phyloP scores from a whole-genome alignment of 768 basidiomycete genomes.

The Pulveroboletus sp. region DNA sequence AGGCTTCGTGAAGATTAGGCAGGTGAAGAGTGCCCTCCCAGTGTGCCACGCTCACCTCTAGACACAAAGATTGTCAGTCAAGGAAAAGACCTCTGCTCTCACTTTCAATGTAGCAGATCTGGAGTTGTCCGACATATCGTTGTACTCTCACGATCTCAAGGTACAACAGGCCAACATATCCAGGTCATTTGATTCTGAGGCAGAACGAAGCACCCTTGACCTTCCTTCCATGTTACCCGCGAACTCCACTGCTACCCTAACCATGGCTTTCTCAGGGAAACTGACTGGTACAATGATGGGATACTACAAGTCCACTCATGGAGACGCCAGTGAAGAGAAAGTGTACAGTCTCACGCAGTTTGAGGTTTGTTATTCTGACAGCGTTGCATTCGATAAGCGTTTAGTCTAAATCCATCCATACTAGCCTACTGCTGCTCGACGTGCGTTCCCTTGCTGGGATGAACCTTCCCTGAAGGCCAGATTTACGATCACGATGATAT shows the following conservation, averaged over 20 bases:
- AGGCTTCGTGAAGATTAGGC: slow-evolving; percentile 75
- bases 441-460: slow-evolving; percentile 89
- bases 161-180: slow-evolving; percentile 43
- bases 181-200: slow-evolving; percentile 53
- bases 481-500: slow-evolving; percentile 73
- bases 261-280: slow-evolving; percentile 64
- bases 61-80: slow-evolving; percentile 57
- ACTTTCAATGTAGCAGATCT: slow-evolving; percentile 66
- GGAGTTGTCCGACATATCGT: slow-evolving; percentile 51
- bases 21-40: slow-evolving; percentile 24
- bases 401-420: slow-evolving; percentile 2
- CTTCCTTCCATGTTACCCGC: slow-evolving; percentile 61
- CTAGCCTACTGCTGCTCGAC: slow-evolving; percentile 82
- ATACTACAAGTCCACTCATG: slow-evolving; percentile 72
- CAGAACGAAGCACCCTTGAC: slow-evolving; percentile 63
- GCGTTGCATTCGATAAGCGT: background rate
- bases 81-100: slow-evolving; percentile 56
- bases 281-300: slow-evolving; percentile 76
- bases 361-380: slow-evolving; percentile 45
- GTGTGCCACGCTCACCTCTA: background rate
- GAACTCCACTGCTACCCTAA: slow-evolving; percentile 68
- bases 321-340: slow-evolving; percentile 60
- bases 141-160: slow-evolving; percentile 56
- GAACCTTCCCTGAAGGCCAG: slow-evolving; percentile 90
- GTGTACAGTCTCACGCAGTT: slow-evolving; percentile 87